These are phyloP conservation scores for Fremontodendron californicum DNA, from an alignment of 345 rosid species.

Conservation along the genomic window DNA sequence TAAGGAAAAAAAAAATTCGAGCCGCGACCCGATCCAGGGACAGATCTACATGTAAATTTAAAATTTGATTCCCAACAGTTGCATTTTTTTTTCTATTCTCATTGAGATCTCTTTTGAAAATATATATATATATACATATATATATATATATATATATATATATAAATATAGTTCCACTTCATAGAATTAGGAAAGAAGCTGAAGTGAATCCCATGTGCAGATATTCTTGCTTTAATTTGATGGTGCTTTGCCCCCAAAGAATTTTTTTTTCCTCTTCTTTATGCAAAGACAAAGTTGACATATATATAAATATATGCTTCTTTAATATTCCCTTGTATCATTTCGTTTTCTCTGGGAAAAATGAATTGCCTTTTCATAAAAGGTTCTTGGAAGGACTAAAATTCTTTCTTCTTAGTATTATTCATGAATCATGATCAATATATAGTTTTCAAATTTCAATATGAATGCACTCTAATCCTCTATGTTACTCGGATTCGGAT, in stretches of 20 bases:
- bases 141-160: too few species aligned
- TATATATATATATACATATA: too few species aligned
- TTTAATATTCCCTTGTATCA: background rate
- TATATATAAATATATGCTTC: background rate
- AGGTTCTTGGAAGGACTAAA: background rate
- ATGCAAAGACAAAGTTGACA: background rate
- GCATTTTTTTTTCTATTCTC: too few species aligned
- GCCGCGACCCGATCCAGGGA: too few species aligned
- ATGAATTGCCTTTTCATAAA: background rate
- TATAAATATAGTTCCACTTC: background rate
- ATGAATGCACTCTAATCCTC: background rate
- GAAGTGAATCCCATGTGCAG: background rate
- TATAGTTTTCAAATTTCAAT: background rate
- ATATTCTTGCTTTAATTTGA: background rate
- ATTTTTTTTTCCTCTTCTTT: background rate
- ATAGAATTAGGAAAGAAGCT: background rate
- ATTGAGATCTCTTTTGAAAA: too few species aligned
- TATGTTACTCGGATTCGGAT: too few species aligned
- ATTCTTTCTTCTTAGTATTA: too few species aligned
- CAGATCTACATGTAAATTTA: too few species aligned
- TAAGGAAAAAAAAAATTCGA: too few species aligned
- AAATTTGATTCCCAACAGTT: too few species aligned
- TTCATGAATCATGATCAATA: background rate
- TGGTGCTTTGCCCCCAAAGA: background rate
- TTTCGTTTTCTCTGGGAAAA: background rate